phyloP scores from a whole-genome alignment of 2,329 filamentous ascomycete genomes.

The Aspergillus latus region DNA sequence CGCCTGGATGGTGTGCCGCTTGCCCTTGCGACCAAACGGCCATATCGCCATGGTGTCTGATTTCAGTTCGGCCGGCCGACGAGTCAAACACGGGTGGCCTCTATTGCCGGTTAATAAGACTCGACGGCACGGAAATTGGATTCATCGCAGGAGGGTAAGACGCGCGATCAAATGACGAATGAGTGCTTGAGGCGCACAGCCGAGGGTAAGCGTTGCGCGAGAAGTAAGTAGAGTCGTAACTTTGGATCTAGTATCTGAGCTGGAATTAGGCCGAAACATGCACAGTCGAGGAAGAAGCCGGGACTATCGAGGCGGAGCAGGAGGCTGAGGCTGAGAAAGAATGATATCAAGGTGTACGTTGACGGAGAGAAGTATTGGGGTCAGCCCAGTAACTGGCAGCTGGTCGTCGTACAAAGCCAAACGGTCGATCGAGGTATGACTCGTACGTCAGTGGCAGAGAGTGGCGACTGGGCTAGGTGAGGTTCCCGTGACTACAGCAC shows the following conservation, averaged over 20 bases:
- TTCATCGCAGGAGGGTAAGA: constrained; percentile 25
- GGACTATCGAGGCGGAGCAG: neutral
- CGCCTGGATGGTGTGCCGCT: constrained; percentile 61
- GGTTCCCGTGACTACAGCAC: constrained; percentile 4
- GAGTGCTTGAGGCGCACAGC: neutral
- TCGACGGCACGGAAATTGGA: constrained; percentile 23
- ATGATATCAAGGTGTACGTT: neutral
- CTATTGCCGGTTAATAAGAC: constrained; percentile 18
- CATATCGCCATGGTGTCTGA: constrained; percentile 68
- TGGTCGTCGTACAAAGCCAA: constrained; percentile 12
- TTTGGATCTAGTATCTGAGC: neutral
- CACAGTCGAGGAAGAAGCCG: neutral
- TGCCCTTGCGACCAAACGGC: constrained; percentile 76
- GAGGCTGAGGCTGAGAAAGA: neutral
- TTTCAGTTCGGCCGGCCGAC: constrained; percentile 20
- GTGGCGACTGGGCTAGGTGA: constrained; percentile 4
- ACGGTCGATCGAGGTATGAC: constrained; percentile 10
- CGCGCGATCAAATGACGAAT: constrained; percentile 18
- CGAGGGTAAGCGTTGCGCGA: constrained; percentile 9
- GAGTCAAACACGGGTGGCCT: constrained; percentile 24
- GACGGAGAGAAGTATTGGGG: neutral
- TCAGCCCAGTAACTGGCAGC: neutral
- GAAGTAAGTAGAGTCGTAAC: neutral
- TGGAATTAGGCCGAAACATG: neutral
- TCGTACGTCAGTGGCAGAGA: constrained; percentile 5